Conservation (phyloP, 2,329 filamentous ascomycete genomes). For the Aquanectria penicillioides region DNA sequence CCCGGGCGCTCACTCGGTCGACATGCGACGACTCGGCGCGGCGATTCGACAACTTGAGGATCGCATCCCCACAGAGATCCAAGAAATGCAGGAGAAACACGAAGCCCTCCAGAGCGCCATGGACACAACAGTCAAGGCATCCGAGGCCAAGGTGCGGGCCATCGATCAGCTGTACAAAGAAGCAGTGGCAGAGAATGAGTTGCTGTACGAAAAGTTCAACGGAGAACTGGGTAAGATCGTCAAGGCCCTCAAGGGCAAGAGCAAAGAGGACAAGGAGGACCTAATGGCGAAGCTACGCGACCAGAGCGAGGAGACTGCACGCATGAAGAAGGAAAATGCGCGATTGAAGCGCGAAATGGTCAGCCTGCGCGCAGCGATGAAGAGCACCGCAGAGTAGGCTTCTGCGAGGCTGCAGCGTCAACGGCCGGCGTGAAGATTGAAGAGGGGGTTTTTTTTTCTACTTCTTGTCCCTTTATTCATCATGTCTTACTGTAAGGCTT, state of each 20-base stretch:
- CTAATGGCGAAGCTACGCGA: slow-evolving; percentile 77
- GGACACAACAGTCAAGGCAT: slow-evolving; percentile 75
- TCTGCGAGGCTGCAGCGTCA: slow-evolving; percentile 33
- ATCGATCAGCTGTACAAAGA: slow-evolving; percentile 92
- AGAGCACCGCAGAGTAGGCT: slow-evolving; percentile 52
- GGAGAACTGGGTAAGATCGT: slow-evolving; percentile 87
- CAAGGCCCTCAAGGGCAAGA: slow-evolving; percentile 76
- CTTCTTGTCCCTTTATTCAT: slow-evolving; percentile 5
- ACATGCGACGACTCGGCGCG: slow-evolving; percentile 61
- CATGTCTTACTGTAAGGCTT: slow-evolving; percentile 24
- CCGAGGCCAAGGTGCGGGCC: slow-evolving; percentile 80
- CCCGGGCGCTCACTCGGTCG: slow-evolving; percentile 46
- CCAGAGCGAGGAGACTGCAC: slow-evolving; percentile 78
- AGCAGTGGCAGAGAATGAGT: slow-evolving; percentile 88
- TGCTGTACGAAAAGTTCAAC: slow-evolving; percentile 92
- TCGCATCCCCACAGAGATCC: slow-evolving; percentile 68
- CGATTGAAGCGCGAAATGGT: slow-evolving; percentile 84
- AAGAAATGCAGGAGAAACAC: slow-evolving; percentile 69
- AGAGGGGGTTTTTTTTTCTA: slow-evolving; percentile 18
- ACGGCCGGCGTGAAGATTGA: slow-evolving; percentile 15
- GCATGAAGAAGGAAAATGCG: slow-evolving; percentile 86
- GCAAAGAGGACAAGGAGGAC: slow-evolving; percentile 82
- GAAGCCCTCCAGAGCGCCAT: slow-evolving; percentile 75
- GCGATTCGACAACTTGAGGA: slow-evolving; percentile 75
- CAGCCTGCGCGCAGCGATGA: slow-evolving; percentile 69